phyloP scores from a whole-genome alignment of 2,329 filamentous ascomycete species.

The Bipolaris sorokiniana region DNA sequence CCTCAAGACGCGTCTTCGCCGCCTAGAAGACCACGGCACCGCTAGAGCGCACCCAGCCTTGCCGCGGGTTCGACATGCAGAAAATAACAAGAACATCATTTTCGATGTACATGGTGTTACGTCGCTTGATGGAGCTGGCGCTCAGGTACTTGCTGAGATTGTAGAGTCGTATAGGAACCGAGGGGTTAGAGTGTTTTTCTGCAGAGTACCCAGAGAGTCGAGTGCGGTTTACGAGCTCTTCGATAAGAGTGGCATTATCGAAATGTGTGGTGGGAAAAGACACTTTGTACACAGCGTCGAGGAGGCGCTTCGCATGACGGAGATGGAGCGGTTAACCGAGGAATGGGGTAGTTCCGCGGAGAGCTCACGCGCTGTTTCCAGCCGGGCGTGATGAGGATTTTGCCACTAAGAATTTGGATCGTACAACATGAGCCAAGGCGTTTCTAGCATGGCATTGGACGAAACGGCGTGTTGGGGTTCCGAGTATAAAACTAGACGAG shows the following conservation, averaged over 20 bases:
- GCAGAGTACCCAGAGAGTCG: constrained; percentile 58
- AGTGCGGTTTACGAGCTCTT: constrained; percentile 74
- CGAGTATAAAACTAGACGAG: no score
- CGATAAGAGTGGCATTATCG: constrained; percentile 81
- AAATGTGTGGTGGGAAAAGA: constrained; percentile 74
- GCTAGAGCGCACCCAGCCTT: constrained; percentile 83
- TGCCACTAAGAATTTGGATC: background rate
- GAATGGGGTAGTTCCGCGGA: constrained; percentile 39
- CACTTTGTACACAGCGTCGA: constrained; percentile 85
- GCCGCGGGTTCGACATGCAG: constrained; percentile 75
- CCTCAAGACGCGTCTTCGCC: constrained; percentile 79
- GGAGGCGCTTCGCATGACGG: constrained; percentile 81
- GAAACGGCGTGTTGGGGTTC: no score
- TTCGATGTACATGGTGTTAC: constrained; percentile 99
- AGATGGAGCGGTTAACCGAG: constrained; percentile 66
- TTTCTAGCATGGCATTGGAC: background rate
- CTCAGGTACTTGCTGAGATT: constrained; percentile 90
- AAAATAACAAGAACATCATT: constrained; percentile 88
- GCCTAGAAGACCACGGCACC: constrained; percentile 91
- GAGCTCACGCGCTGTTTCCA: constrained; percentile 27
- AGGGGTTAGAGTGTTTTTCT: constrained; percentile 79
- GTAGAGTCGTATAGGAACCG: constrained; percentile 78
- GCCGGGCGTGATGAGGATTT: constrained; percentile 6
- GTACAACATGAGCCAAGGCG: background rate
- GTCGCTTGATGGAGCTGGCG: constrained; percentile 88